Conservation (phyloP, 805 yeast species). For the Candida alai region DNA sequence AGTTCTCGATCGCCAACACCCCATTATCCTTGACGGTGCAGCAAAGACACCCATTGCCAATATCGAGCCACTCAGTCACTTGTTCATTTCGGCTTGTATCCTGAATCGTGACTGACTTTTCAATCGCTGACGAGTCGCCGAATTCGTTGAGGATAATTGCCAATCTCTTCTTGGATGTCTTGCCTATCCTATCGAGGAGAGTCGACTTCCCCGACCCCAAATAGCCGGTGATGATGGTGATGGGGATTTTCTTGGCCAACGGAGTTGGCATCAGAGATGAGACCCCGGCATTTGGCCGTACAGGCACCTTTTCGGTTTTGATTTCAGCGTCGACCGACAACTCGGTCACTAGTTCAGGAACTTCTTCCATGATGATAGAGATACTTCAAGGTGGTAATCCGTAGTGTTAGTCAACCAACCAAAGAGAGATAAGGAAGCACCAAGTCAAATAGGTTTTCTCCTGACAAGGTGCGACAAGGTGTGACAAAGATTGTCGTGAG, state of each 20-base stretch:
- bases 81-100: constrained; percentile 43
- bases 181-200: constrained; percentile 68
- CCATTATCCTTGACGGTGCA: constrained; percentile 96
- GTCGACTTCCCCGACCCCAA: constrained; percentile 95
- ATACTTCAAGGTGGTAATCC: too few relatives aligned
- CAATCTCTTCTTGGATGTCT: constrained; percentile 63
- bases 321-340: constrained; percentile 9
- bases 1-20: constrained; percentile 86
- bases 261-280: constrained; percentile 12
- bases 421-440: too few relatives aligned
- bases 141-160: constrained; percentile 92
- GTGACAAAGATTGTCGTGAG: too few relatives aligned
- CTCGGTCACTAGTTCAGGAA: constrained; percentile 32
- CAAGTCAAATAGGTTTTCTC: too few relatives aligned
- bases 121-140: constrained; percentile 88
- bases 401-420: too few relatives aligned
- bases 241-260: constrained; percentile 60
- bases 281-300: constrained; percentile 6
- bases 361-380: constrained; percentile 23
- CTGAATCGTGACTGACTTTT: constrained; percentile 73
- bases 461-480: too few relatives aligned
- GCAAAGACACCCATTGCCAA: constrained; percentile 95
- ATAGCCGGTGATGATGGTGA: constrained; percentile 92
- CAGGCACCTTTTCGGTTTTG: constrained; percentile 2
- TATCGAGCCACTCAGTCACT: constrained; percentile 91